phyloP scores from a whole-genome alignment of 2,329 filamentous ascomycete species.

The Aureobasidium namibiae region DNA sequence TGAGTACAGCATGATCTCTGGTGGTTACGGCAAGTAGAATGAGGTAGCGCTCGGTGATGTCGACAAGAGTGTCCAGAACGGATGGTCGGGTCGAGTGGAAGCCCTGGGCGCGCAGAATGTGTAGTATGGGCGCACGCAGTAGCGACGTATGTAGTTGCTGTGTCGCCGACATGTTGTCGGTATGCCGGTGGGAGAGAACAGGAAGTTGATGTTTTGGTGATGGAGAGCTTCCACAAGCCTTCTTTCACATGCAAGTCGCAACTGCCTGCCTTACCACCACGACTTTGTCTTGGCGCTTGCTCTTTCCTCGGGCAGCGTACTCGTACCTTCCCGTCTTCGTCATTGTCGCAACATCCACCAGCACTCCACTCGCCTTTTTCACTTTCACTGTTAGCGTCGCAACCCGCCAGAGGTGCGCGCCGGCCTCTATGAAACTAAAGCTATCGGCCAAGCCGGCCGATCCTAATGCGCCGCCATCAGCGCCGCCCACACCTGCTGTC shows the following conservation, averaged over 20 bases:
- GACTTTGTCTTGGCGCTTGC: not conserved
- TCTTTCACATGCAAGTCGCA: conserved; percentile 9
- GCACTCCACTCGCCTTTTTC: not conserved
- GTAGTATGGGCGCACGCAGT: conserved; percentile 76
- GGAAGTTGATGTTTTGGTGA: not conserved
- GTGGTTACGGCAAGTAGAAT: conserved; percentile 64
- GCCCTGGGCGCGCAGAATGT: conserved; percentile 84
- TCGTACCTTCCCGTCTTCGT: not conserved
- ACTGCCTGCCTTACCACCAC: not conserved
- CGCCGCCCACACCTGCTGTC: conserved; percentile 16
- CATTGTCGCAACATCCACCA: not conserved
- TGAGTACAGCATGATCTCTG: conserved; percentile 61
- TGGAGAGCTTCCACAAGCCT: not conserved
- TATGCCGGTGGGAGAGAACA: not conserved
- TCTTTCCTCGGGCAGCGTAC: not conserved
- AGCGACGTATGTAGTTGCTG: conserved; percentile 60
- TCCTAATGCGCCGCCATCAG: conserved; percentile 14
- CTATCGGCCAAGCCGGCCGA: conserved; percentile 15
- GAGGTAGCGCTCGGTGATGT: conserved; percentile 77
- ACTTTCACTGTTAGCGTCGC: not conserved
- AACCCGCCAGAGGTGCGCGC: not conserved
- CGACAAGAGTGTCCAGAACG: conserved; percentile 79
- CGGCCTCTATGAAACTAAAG: conserved; percentile 17
- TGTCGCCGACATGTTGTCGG: conserved; percentile 13
- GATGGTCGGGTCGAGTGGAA: conserved; percentile 76